phyloP scores from a whole-genome alignment of 441 rosid species.

The Breynia disticha region DNA sequence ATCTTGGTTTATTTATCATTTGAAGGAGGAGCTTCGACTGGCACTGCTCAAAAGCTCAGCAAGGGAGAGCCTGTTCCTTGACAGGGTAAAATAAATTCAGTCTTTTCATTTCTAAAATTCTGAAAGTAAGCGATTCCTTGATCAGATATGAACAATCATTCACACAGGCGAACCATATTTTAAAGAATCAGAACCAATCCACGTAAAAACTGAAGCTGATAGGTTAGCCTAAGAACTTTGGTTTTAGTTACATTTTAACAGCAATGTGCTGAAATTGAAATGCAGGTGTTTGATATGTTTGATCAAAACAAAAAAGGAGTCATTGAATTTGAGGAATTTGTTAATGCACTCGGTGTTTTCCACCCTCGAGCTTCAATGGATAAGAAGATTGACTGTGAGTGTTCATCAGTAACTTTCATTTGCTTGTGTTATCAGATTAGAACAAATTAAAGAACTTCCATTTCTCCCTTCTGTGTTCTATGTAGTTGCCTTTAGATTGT shows the following conservation, averaged over 20 bases:
- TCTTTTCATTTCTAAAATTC: too few relatives aligned
- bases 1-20: background rate
- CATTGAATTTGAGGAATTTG: slow-evolving; percentile 63
- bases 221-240: too few relatives aligned
- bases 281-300: slow-evolving; percentile 55
- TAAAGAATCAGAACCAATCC: too few relatives aligned
- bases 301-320: slow-evolving; percentile 65
- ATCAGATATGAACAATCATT: too few relatives aligned
- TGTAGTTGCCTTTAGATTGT: slow-evolving; percentile 73
- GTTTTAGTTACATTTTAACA: too few relatives aligned
- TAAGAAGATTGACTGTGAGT: slow-evolving; percentile 54
- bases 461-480: slow-evolving; percentile 6
- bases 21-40: slow-evolving; percentile 52
- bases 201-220: too few relatives aligned
- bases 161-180: too few relatives aligned
- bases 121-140: too few relatives aligned
- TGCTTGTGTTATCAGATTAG: background rate
- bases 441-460: background rate
- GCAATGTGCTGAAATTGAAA: background rate
- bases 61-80: slow-evolving; percentile 44
- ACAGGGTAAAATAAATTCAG: slow-evolving; percentile 29
- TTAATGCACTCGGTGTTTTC: slow-evolving; percentile 46
- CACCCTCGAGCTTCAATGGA: slow-evolving; percentile 55
- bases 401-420: background rate
- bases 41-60: slow-evolving; percentile 35